A percentile compares a stretch with the other conserved stretches of the same genome.
These are phyloP conservation scores for Arthrobotrys sinensis DNA, from an alignment of 2,329 filamentous ascomycete genomes.

Conservation along the genomic window DNA sequence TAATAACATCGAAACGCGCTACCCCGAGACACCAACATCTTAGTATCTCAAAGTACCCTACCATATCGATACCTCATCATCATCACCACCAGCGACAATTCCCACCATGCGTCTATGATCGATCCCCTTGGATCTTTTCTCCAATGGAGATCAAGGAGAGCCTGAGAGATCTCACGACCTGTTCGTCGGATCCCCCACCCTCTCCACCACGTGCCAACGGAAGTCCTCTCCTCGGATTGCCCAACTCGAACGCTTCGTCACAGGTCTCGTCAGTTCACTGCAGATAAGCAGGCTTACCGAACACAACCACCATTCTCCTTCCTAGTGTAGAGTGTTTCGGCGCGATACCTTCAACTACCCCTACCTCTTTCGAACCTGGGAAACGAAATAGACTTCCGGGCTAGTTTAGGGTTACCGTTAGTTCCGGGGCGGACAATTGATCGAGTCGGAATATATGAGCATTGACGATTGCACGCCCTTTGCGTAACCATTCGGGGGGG, in stretches of 20 bases:
- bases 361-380: conserved; percentile 24
- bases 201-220: conserved; percentile 49
- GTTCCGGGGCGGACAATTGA: conserved; percentile 48
- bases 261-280: conserved; percentile 41
- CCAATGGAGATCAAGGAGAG: conserved; percentile 57
- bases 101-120: conserved; percentile 47
- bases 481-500: conserved; percentile 28
- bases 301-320: conserved; percentile 60
- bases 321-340: conserved; percentile 56
- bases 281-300: conserved; percentile 57
- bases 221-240: conserved; percentile 54
- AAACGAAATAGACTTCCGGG: conserved; percentile 27
- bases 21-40: conserved; percentile 29
- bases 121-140: conserved; percentile 26
- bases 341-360: conserved; percentile 43
- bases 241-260: conserved; percentile 56
- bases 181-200: conserved; percentile 53
- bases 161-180: conserved; percentile 58
- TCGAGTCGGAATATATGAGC: conserved; percentile 31
- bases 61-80: conserved; percentile 25
- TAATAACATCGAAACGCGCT: conserved; percentile 53
- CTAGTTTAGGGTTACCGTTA: conserved; percentile 18
- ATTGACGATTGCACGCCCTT: conserved; percentile 27
- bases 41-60: conserved; percentile 27
- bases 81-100: background rate